These are phyloP conservation scores for Fusarium poae DNA, from an alignment of 2,329 filamentous ascomycete species.

Conservation along the genomic window DNA sequence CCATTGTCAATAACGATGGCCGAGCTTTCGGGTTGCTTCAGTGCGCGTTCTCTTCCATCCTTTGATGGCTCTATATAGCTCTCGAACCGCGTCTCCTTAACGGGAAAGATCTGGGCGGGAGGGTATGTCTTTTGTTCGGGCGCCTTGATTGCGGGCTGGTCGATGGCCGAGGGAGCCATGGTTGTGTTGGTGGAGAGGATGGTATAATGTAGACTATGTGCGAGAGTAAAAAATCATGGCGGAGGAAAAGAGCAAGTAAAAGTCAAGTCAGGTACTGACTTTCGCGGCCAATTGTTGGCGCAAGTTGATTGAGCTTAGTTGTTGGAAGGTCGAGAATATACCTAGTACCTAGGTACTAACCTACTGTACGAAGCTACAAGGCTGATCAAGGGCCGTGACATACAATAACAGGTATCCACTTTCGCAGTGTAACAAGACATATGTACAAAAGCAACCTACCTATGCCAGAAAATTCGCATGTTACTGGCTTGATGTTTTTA, in stretches of 20 bases:
- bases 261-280: slow-evolving; percentile 27
- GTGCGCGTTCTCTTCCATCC: slow-evolving; percentile 79
- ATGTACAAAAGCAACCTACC: background rate
- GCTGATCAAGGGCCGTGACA: slow-evolving; percentile 49
- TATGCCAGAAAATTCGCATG: background rate
- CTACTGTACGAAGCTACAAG: slow-evolving; percentile 55
- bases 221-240: slow-evolving; percentile 38
- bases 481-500: background rate
- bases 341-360: too few species aligned
- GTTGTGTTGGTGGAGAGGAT: slow-evolving; percentile 23
- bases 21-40: slow-evolving; percentile 68
- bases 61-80: slow-evolving; percentile 65
- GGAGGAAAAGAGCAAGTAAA: slow-evolving; percentile 12
- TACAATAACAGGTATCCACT: slow-evolving; percentile 42
- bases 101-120: slow-evolving; percentile 69
- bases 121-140: slow-evolving; percentile 61
- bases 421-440: slow-evolving; percentile 6
- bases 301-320: slow-evolving; percentile 35
- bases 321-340: slow-evolving; percentile 43
- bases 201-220: slow-evolving; percentile 15
- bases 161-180: slow-evolving; percentile 69
- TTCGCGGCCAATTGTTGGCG: slow-evolving; percentile 48
- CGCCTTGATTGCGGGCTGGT: slow-evolving; percentile 56
- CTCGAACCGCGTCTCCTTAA: slow-evolving; percentile 73
- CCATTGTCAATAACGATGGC: slow-evolving; percentile 99